Evolutionary conservation across 2,329 filamentous ascomycete genomes (phyloP), one percentile per base, ranked within the genome.

Genomic region (Talaromyces sp.): DNA sequence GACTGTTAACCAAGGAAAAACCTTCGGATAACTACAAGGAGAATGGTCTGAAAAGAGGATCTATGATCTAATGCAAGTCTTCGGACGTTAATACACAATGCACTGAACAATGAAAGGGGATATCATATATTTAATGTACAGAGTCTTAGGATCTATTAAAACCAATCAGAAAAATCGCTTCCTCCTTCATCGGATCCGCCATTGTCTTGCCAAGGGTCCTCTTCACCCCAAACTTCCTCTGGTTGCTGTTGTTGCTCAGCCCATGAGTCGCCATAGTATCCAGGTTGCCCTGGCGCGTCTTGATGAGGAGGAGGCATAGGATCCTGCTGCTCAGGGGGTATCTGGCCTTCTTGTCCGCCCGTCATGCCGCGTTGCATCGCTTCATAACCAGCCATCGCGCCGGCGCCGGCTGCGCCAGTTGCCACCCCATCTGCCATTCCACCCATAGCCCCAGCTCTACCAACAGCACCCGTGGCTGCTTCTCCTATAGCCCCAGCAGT

Each of bases 331-430:
- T 61, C 50, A 13, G 61, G 45, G 11, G 54, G 41, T 17, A 54
- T 35, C 14, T 63, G 52, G 16, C 57, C 47, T 22, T 56, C 54
- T 17, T 56, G 55, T 22, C 66, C 60, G 16, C 70, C 71, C 24
- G 70, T 71, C 58, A 75, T 69, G 2, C 80, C 78, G 55, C 82
- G 68, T 55, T 82, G 80, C 82, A 86, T 83, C 4, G 83, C 82
- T 66, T 86, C 85, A 60, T 85, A 85, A 3, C 83, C 84, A 30
- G 82, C 84, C 73, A 86, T 80, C 1, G 82, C 79, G 6, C 83
- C 84, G 5, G 82, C 83, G 4, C 83, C 80, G 24, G 75, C 76
- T 33, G 70, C 77, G 14, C 78, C 77, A 50, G 79, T 77, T 32
- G 72, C 73, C 43, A 67, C 66, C 30, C 71, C 72, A 43, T 68